Evolutionary conservation across 306 rosid species (phyloP).

Genomic region (Cicer chorassanicum): DNA sequence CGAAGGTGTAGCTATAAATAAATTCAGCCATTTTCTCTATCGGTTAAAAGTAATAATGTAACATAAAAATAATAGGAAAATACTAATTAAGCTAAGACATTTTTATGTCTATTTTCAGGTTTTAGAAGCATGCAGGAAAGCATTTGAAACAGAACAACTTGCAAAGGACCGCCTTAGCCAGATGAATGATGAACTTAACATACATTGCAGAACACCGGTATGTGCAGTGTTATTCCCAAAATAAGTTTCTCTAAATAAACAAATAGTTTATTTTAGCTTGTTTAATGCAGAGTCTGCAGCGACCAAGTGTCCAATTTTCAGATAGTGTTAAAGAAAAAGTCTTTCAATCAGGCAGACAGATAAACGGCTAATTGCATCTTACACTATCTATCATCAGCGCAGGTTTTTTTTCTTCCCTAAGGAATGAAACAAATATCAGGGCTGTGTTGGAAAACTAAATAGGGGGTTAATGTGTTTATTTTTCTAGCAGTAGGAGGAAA

Average conservation of each 20-base stretch:
- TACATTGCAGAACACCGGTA: slow-evolving; percentile 74
- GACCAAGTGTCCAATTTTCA: slow-evolving; percentile 74
- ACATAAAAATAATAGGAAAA: slow-evolving; percentile 5
- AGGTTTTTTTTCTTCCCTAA: slow-evolving; percentile 6
- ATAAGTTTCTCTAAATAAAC: slow-evolving; percentile 26
- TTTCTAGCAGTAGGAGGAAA: not conserved
- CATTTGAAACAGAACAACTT: slow-evolving; percentile 63
- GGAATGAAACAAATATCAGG: slow-evolving; percentile 24
- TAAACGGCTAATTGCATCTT: slow-evolving; percentile 7
- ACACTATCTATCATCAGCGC: not conserved
- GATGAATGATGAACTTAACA: slow-evolving; percentile 75
- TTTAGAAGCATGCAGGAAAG: slow-evolving; percentile 74
- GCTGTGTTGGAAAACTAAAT: slow-evolving; percentile 6
- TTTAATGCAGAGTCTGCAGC: slow-evolving; percentile 62
- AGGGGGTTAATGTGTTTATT: not conserved
- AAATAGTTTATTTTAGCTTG: slow-evolving; percentile 10
- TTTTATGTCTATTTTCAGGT: slow-evolving; percentile 52
- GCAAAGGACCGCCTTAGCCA: slow-evolving; percentile 63
- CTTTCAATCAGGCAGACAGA: slow-evolving; percentile 41
- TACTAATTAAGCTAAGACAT: slow-evolving; percentile 1
- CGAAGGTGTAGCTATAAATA: slow-evolving; percentile 1
- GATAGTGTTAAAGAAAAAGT: slow-evolving; percentile 55
- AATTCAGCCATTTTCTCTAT: not conserved
- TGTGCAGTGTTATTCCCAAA: slow-evolving; percentile 8
- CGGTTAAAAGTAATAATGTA: not conserved